Evolutionary conservation across 768 basidiomycete species (phyloP), one percentile per base, ranked within the genome.

Genomic region (Stropharia rugosoannulata): DNA sequence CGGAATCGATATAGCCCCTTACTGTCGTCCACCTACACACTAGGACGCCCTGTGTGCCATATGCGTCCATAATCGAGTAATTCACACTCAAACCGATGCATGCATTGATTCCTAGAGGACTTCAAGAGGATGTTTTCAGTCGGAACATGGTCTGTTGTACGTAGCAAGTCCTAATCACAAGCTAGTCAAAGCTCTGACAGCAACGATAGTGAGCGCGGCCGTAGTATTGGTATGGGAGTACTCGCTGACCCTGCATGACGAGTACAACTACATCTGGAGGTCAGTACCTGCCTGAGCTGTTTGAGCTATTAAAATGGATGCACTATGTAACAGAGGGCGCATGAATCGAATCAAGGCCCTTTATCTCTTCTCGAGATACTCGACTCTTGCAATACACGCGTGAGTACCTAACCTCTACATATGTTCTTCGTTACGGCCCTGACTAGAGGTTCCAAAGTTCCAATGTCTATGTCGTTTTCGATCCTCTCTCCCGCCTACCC

Each of bases 361-460:
- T 2, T 62, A 59, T 47, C 32, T 62, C 37, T 59, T 59, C 44
- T 37, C 58, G 15, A 49, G 62, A 22, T 63, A 63, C 46, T 53
- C 58, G 13, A 60, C 57, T 7, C 44, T 61, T 44, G 49, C 49
- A 19, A 51, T 51, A 4, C 62, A 63, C 27, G 46, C 55, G 62
- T 61, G 27, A 59, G 62, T 44, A 32, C 6, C 40, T 49, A 1
- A 16, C 18, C 12, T 7, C 18, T 18, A 7, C n/a, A n/a, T 9
- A 43, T 8, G n/a, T 46, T 16, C 35, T 16, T 16, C 37, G 12
- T 25, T 44, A 29, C 15, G 6, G 12, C 45, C 12, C 15, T 32
- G 9, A 18, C 27, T 19, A 18, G 13, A 10, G 4, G 49, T 46
- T 47, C 38, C 1, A 15, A 29, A 63, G 59, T 36, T 55, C 41